These are phyloP conservation scores for Bipolaris zeicola DNA, from an alignment of 2,329 filamentous ascomycete species.

Conservation along the genomic window DNA sequence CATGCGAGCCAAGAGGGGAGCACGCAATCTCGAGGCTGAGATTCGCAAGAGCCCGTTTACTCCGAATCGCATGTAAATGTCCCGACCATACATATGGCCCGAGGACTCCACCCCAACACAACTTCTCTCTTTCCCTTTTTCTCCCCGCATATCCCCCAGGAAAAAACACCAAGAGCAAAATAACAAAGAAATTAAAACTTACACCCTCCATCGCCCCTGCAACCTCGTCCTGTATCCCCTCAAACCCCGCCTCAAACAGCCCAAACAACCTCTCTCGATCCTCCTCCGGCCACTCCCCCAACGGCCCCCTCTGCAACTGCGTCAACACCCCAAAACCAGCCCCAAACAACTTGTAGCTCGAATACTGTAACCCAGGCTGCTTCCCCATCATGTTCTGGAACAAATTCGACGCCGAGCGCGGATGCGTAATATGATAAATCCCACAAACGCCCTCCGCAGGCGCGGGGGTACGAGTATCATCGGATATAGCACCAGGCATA, in stretches of 20 bases:
- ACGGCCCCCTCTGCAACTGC: conserved; percentile 11
- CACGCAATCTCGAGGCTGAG: conserved; percentile 10
- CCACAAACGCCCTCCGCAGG: not conserved
- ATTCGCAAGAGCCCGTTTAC: not conserved
- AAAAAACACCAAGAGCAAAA: too few relatives aligned
- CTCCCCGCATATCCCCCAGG: not conserved
- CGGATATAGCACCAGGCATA: conserved; percentile 17
- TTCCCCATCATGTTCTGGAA: conserved; percentile 30
- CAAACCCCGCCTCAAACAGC: conserved; percentile 10
- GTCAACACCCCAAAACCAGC: conserved; percentile 8
- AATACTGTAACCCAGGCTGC: conserved; percentile 21
- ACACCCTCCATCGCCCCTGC: conserved; percentile 21
- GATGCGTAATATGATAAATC: conserved; percentile 25
- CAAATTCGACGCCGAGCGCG: conserved; percentile 25
- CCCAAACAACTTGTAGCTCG: conserved; percentile 22
- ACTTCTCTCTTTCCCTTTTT: not conserved
- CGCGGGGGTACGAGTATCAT: too few relatives aligned
- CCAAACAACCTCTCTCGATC: conserved; percentile 13
- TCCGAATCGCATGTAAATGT: too few relatives aligned
- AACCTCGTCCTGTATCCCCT: conserved; percentile 20
- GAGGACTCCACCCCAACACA: not conserved
- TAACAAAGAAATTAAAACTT: conserved; percentile 9
- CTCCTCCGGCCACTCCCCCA: conserved; percentile 16
- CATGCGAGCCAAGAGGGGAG: not conserved
- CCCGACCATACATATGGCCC: not conserved